These are phyloP conservation scores for Guillardia theta DNA, from an alignment of 78 protist species.

Conservation along the genomic window DNA sequence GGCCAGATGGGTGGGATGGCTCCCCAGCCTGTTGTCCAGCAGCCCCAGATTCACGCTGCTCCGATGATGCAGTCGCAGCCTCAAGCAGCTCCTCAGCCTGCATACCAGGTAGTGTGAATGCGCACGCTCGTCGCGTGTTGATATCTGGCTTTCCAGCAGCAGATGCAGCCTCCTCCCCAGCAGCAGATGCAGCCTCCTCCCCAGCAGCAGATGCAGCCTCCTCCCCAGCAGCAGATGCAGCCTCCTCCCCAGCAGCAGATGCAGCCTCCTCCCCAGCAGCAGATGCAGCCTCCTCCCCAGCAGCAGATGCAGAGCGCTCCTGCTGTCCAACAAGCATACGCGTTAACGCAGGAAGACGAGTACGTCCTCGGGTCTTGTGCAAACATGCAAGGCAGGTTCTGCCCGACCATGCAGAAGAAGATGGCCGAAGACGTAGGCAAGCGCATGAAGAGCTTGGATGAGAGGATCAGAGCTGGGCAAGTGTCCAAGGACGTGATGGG, in stretches of 20 bases:
- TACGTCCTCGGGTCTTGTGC: background rate
- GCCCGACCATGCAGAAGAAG: slow-evolving; percentile 19
- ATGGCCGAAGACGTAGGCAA: background rate
- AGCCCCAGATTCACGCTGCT: too few species aligned
- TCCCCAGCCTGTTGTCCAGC: too few species aligned
- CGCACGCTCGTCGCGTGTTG: background rate
- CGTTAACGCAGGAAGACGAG: background rate
- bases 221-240: background rate
- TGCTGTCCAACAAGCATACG: too few species aligned
- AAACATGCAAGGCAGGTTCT: background rate
- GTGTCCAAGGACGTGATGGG: background rate
- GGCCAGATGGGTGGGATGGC: too few species aligned
- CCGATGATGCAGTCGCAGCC: too few species aligned
- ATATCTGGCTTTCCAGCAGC: background rate
- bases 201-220: background rate
- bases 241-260: background rate
- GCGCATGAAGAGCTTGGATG: background rate
- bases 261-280: background rate
- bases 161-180: background rate
- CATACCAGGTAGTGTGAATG: background rate
- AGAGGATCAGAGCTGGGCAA: background rate
- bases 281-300: background rate
- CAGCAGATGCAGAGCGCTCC: too few species aligned
- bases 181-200: background rate
- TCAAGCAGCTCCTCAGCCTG: background rate